Percentiles rank a stretch among this genome's conserved stretches.
Conservation (phyloP, 257 asterid genomes). For the Paulownia fortunei region DNA sequence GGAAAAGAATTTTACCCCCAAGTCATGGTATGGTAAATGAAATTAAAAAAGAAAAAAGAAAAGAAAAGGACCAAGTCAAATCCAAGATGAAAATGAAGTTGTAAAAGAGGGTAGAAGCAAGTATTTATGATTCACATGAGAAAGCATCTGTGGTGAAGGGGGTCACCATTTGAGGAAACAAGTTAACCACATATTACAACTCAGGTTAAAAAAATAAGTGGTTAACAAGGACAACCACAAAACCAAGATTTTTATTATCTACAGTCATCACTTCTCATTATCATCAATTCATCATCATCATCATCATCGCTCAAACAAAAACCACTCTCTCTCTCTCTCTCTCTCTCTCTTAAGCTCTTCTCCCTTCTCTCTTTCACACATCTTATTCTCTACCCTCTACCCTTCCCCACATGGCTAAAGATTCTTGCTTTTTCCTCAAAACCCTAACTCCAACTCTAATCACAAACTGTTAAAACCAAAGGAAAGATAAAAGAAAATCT, state of each 20-base stretch:
- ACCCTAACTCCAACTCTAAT: conserved; percentile 35
- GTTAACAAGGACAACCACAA: conserved; percentile 43
- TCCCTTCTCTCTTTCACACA: background rate
- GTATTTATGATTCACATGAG: conserved; percentile 30
- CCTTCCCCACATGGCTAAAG: conserved; percentile 37
- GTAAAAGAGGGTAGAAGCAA: conserved; percentile 1
- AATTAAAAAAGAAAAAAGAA: background rate
- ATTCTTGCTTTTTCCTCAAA: conserved; percentile 37
- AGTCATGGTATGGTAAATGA: background rate
- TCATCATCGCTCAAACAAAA: conserved; percentile 32
- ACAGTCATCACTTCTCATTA: background rate
- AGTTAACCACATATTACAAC: conserved; percentile 31
- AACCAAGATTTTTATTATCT: conserved; percentile 38
- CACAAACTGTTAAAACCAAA: conserved; percentile 13
- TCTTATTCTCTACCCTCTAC: background rate
- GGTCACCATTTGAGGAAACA: background rate
- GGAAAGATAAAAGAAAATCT: background rate
- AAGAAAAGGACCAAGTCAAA: conserved; percentile 2
- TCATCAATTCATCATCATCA: conserved; percentile 30
- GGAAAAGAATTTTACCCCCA: background rate
- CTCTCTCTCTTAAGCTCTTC: no score
- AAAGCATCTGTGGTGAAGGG: background rate
- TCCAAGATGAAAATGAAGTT: background rate
- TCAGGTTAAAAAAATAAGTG: conserved; percentile 29
- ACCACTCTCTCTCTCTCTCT: background rate